Evolutionary conservation across 192 early-diverging fungal species (phyloP), one percentile per base, ranked within the genome.

Genomic region (Coemansia asiatica): DNA sequence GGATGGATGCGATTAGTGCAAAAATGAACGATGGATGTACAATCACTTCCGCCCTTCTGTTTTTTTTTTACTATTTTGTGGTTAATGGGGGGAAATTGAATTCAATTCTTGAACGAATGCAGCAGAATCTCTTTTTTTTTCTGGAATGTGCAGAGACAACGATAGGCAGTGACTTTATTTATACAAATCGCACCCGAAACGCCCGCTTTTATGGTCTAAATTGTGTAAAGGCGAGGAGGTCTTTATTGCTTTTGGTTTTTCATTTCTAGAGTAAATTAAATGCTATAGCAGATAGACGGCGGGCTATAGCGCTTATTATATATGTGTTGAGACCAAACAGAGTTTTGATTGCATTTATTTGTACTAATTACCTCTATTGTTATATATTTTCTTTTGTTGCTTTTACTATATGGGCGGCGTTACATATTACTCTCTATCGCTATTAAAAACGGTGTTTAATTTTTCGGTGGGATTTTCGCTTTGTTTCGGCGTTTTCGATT

Each of bases 1-100:
- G 23, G 62, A 36, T 64, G 62, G 62, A 64, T 64, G 29, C 51
- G 62, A 55, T 1, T 10, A 44, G 26, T 16, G 40, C 40, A 3
- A 23, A 31, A 50, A 38, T 44, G 12, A 13, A 9, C 21, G 35
- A 53, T 40, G 62, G 62, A 64, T 64, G 50, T 53, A 13, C 8
- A 53, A n/a, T 3, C 21, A 19, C 19, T 6, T 6, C 21, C 6
- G 8, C 9, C 21, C 50, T 6, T 22, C 21, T 6, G 6, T 53
- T 53, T 7, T 53, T 6, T 1, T 6, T 53, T 53, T 19, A 5
- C 16, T 13, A 10, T 36, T 36, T 6, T 36, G 8, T 10, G 35
- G 40, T 13, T 15, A 44, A 44, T 44, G 40, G 4, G 16, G 40
- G 40, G 16, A 44, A 44, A 16, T 44, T 44, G 40, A 44, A 44